Evolutionary conservation across 495 filamentous ascomycete species (phyloP), one percentile per base, ranked within the genome.

Genomic region (Aspergillus homomorphus): DNA sequence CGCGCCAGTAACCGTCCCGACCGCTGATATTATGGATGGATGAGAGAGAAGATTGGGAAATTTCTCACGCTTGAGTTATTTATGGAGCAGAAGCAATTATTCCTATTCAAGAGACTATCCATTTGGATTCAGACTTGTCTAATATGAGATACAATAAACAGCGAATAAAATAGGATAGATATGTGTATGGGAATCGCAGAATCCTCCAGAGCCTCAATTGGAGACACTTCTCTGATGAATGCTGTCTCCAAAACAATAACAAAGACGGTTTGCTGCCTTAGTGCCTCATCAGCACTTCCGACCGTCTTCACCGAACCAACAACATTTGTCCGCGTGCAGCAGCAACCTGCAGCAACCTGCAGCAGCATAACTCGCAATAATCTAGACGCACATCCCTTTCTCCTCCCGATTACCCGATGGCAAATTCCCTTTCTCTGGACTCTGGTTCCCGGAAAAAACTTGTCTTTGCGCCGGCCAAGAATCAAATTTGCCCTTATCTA

Each of bases 1-100:
- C 65, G 59, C 64, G 53, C 62, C 66, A 70, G 63, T 57, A 61
- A 45, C 63, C 56, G 38, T 59, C 42, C 60, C 60, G 59, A 62
- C 59, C 45, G 56, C 48, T 50, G 49, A 8, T 43, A 33, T 30
- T 33, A 45, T 56, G 28, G 54, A 18, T 15, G 24, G 26, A 26
- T 14, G 15, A 28, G 26, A 28, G 26, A 9, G 26, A 28, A 38
- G 15, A 38, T 5, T 10, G 33, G 33, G 33, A 38, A 38, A 38
- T 38, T 38, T 38, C 33, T 38, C 33, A 38, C 33, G 33, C 4
- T 9, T 38, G 33, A 38, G 33, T 38, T 38, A 38, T 38, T 38
- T 38, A 38, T 21, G 20, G 53, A 22, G 53, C 19, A 45, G 41
- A 21, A 38, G 38, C 22, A 56, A 49, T 51, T 50, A 12, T 54